Evolutionary conservation across 139 green algal species (phyloP).

Genomic region (Spirogloea muscicola): DNA sequence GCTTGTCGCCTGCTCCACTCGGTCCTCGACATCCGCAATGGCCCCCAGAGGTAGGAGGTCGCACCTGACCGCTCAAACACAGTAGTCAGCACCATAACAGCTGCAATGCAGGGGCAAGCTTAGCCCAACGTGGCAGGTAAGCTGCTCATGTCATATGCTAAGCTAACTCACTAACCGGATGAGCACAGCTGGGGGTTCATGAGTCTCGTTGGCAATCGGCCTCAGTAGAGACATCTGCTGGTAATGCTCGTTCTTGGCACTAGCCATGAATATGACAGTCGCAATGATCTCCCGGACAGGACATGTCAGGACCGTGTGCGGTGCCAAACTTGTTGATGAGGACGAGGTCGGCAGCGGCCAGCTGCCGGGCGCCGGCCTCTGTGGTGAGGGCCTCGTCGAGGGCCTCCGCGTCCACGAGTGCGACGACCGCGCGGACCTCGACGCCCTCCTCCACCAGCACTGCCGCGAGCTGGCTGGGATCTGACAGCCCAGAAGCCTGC

Average conservation of each 20-base stretch:
- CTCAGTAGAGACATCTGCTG: too few relatives aligned
- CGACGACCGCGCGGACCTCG: slow-evolving; percentile 20
- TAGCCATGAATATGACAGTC: too few relatives aligned
- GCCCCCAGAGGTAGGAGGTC: slow-evolving; percentile 36
- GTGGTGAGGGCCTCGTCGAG: slow-evolving; percentile 14
- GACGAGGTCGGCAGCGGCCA: slow-evolving; percentile 28
- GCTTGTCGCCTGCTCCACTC: background rate
- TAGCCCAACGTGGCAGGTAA: too few relatives aligned
- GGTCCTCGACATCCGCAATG: slow-evolving; percentile 32
- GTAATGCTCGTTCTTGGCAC: too few relatives aligned
- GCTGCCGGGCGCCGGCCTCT: slow-evolving; percentile 13
- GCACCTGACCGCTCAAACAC: slow-evolving; percentile 10
- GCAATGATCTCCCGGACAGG: too few relatives aligned
- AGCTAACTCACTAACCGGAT: too few relatives aligned
- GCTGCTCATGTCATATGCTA: too few relatives aligned
- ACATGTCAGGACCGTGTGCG: background rate
- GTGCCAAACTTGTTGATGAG: slow-evolving; percentile 38
- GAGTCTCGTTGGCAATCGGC: too few relatives aligned
- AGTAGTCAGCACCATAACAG: background rate
- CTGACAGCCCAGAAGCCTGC: slow-evolving; percentile 36
- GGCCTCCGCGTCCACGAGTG: slow-evolving; percentile 36
- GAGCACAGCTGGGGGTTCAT: too few relatives aligned
- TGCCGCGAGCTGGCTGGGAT: slow-evolving; percentile 22
- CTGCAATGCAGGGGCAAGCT: too few relatives aligned
- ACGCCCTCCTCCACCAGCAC: slow-evolving; percentile 14